phyloP scores from a whole-genome alignment of 768 basidiomycete species.

The Suillus spraguei region DNA sequence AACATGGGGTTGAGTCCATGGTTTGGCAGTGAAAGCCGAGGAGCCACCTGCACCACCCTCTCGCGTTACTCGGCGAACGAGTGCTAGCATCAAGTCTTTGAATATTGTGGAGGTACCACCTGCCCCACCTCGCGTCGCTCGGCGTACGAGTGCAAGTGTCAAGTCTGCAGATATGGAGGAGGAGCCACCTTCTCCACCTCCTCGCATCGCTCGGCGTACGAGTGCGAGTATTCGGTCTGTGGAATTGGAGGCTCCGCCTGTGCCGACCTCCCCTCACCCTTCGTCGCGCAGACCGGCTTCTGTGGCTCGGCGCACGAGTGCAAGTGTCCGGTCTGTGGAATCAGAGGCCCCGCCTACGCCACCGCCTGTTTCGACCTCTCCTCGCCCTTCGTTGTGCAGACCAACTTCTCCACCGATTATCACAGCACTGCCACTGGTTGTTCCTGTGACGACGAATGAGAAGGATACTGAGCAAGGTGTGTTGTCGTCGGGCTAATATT shows the following conservation, averaged over 20 bases:
- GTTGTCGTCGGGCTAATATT: not conserved
- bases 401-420: slow-evolving; percentile 28
- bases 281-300: slow-evolving; percentile 18
- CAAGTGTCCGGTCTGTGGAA: slow-evolving; percentile 13
- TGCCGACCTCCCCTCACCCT: slow-evolving; percentile 20
- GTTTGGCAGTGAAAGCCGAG: slow-evolving; percentile 14
- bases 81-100: slow-evolving; percentile 16
- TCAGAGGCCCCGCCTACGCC: slow-evolving; percentile 21
- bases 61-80: slow-evolving; percentile 24
- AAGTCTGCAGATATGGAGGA: slow-evolving; percentile 5
- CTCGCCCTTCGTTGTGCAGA: slow-evolving; percentile 17
- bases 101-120: not conserved
- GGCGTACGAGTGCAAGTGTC: slow-evolving; percentile 26
- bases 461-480: slow-evolving; percentile 8
- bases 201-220: slow-evolving; percentile 21
- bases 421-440: slow-evolving; percentile 18
- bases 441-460: slow-evolving; percentile 8
- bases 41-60: slow-evolving; percentile 12
- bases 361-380: slow-evolving; percentile 22
- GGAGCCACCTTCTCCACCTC: slow-evolving; percentile 4
- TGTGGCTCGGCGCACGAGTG: slow-evolving; percentile 26
- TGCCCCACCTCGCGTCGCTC: slow-evolving; percentile 14
- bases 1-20: slow-evolving; percentile 10
- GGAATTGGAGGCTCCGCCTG: slow-evolving; percentile 19
- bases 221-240: slow-evolving; percentile 20